Evolutionary conservation across 2,329 filamentous ascomycete genomes (phyloP).

Genomic region (Penicillium sp.): DNA sequence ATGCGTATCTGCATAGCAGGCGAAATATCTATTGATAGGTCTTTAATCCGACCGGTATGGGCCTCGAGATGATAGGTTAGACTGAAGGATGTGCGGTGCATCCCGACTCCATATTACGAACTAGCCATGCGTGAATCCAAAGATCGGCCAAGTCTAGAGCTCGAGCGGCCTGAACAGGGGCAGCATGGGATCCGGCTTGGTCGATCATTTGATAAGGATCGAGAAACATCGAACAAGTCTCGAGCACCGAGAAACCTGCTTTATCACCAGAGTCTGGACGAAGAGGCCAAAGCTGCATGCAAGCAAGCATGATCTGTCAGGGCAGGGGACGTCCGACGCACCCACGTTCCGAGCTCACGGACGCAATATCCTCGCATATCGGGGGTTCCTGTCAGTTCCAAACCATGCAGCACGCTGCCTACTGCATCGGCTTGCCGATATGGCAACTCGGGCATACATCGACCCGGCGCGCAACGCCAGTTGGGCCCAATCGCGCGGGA

Average conservation of each 20-base stretch:
- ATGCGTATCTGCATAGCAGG: neutral
- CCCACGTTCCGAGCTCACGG: neutral
- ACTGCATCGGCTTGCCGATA: slow-evolving; percentile 10
- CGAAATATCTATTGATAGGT: neutral
- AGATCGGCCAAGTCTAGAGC: slow-evolving; percentile 8
- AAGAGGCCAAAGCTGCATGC: neutral
- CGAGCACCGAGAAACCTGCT: neutral
- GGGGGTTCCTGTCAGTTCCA: neutral
- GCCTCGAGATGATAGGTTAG: no score
- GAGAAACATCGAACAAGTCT: neutral
- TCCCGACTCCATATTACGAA: neutral
- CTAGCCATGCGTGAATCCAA: neutral
- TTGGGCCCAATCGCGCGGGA: slow-evolving; percentile 6
- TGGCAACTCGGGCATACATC: slow-evolving; percentile 6
- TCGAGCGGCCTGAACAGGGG: neutral
- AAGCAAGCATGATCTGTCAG: neutral
- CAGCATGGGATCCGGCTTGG: neutral
- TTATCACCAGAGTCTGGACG: neutral
- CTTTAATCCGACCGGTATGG: no score
- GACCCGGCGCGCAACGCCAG: slow-evolving; percentile 2
- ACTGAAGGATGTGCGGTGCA: no score
- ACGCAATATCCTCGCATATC: neutral
- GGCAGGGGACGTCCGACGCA: accelerated
- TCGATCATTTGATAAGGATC: slow-evolving; percentile 4
- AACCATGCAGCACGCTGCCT: neutral